phyloP scores from a whole-genome alignment of 2,329 filamentous ascomycete species.

The Alternaria gaisen region DNA sequence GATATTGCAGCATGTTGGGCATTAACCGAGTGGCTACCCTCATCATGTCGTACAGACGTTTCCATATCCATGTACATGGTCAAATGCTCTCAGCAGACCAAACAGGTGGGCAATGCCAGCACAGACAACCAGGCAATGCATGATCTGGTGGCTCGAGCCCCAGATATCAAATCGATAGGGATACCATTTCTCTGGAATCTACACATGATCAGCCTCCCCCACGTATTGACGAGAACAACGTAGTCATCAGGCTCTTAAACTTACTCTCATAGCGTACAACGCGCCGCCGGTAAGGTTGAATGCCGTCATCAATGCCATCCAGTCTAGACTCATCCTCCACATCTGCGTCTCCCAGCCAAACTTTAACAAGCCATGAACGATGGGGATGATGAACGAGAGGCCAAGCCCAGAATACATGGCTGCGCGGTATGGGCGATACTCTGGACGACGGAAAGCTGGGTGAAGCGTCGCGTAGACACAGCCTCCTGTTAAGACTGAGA shows the following conservation, averaged over 20 bases:
- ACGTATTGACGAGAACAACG: rapidly evolving
- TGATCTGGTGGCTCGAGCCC: background rate
- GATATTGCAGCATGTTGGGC: background rate
- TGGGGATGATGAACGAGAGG: background rate
- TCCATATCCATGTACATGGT: background rate
- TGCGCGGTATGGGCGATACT: too few relatives aligned
- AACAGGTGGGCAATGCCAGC: background rate
- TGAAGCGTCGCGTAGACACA: too few relatives aligned
- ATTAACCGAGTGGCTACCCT: background rate
- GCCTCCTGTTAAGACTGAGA: too few relatives aligned
- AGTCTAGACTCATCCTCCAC: background rate
- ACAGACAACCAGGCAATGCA: background rate
- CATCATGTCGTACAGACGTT: background rate
- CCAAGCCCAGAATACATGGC: background rate
- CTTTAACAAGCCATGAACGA: background rate
- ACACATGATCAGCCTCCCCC: background rate
- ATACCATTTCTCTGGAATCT: background rate
- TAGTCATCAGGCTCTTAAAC: background rate
- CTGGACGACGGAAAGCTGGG: background rate
- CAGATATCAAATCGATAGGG: background rate
- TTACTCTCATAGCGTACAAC: background rate
- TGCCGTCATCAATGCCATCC: background rate
- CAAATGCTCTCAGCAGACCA: background rate
- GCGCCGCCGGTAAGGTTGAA: background rate
- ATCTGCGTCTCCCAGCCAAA: background rate